These are phyloP conservation scores for Ogataea thermomethanolica DNA, from an alignment of 805 yeast species.

Conservation along the genomic window DNA sequence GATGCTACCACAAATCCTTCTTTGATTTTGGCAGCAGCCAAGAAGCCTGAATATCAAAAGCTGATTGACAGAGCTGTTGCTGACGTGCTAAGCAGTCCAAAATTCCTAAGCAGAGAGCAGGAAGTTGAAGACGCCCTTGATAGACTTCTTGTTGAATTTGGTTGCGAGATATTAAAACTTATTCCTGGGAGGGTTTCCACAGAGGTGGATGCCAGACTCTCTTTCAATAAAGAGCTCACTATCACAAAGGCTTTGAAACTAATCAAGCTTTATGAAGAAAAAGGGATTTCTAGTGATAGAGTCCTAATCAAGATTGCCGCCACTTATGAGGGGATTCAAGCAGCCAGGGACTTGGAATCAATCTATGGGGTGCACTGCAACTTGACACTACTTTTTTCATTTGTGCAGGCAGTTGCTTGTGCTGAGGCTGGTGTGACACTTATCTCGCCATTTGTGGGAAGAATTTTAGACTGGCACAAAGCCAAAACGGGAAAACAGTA, in stretches of 20 bases:
- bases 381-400: slow-evolving; percentile 90
- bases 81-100: slow-evolving; percentile 62
- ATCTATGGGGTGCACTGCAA: slow-evolving; percentile 89
- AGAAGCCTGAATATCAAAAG: slow-evolving; percentile 81
- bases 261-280: slow-evolving; percentile 77
- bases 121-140: slow-evolving; percentile 82
- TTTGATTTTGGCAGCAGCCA: slow-evolving; percentile 91
- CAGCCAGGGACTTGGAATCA: slow-evolving; percentile 90
- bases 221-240: slow-evolving; percentile 91
- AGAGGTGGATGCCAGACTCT: slow-evolving; percentile 97
- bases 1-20: slow-evolving; percentile 99
- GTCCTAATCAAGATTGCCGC: slow-evolving; percentile 95
- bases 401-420: slow-evolving; percentile 96
- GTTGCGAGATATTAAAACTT: slow-evolving; percentile 82
- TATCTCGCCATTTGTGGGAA: slow-evolving; percentile 98
- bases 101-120: slow-evolving; percentile 41
- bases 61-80: slow-evolving; percentile 87
- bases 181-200: slow-evolving; percentile 99
- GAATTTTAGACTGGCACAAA: slow-evolving; percentile 98
- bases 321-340: slow-evolving; percentile 99
- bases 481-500: slow-evolving; percentile 85
- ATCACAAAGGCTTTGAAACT: slow-evolving; percentile 88
- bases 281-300: slow-evolving; percentile 85
- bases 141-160: slow-evolving; percentile 90
- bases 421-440: slow-evolving; percentile 96